phyloP scores from a whole-genome alignment of 345 rosid genomes.

The Pseudoturritis turrita region DNA sequence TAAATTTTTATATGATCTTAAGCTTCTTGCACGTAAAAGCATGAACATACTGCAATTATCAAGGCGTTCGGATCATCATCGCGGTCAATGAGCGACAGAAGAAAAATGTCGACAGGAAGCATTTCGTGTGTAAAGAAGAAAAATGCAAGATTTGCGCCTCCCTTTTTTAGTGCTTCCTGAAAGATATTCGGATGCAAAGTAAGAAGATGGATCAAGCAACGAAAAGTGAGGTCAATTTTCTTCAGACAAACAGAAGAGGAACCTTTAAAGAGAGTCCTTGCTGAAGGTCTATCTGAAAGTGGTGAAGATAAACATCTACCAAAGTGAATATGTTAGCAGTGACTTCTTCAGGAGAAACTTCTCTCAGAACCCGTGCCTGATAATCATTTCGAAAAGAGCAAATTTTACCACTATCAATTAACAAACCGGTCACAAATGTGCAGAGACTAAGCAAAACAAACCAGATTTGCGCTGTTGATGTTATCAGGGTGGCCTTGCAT shows the following conservation, averaged over 20 bases:
- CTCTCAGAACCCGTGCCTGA: slow-evolving; percentile 82
- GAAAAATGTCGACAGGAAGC: slow-evolving; percentile 92
- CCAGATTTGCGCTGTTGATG: slow-evolving; percentile 85
- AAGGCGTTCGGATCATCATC: slow-evolving; percentile 96
- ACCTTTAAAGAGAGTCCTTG: slow-evolving; percentile 77
- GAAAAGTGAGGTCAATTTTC: slow-evolving; percentile 6
- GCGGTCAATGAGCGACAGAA: slow-evolving; percentile 87
- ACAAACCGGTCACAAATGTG: neutral
- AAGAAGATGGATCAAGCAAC: slow-evolving; percentile 10
- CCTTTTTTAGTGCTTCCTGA: slow-evolving; percentile 66
- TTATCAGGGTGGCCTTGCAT: slow-evolving; percentile 93
- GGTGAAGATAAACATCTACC: slow-evolving; percentile 95
- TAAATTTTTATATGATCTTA: neutral
- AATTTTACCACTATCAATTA: slow-evolving; percentile 19
- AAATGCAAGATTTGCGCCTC: slow-evolving; percentile 69
- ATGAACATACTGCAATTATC: slow-evolving; percentile 68
- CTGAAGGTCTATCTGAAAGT: slow-evolving; percentile 72
- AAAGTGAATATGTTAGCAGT: slow-evolving; percentile 88
- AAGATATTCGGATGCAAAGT: slow-evolving; percentile 25
- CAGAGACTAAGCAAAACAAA: slow-evolving; percentile 26
- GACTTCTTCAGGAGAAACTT: slow-evolving; percentile 94
- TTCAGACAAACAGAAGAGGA: slow-evolving; percentile 10
- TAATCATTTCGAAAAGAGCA: slow-evolving; percentile 18
- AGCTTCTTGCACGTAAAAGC: neutral
- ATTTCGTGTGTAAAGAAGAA: slow-evolving; percentile 89